phyloP scores from a whole-genome alignment of 352 stramenopile species.

The Globisporangium iwayamae region DNA sequence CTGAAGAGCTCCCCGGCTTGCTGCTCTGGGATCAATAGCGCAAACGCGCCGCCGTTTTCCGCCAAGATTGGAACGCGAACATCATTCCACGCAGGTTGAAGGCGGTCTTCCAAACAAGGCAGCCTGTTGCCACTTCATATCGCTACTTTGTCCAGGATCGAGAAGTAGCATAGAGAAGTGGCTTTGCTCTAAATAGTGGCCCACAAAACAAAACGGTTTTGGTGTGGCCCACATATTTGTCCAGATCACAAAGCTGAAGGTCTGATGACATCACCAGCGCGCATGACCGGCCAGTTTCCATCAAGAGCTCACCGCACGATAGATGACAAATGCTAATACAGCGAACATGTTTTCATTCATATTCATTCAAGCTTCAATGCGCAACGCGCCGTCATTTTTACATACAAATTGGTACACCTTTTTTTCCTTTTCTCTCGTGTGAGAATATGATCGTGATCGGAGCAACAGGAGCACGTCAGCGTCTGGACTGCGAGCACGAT shows the following conservation, averaged over 20 bases:
- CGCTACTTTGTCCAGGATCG: background rate
- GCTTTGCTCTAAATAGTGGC: background rate
- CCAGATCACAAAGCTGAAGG: background rate
- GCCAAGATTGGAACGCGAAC: background rate
- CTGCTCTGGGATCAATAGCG: constrained; percentile 6
- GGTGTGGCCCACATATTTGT: background rate
- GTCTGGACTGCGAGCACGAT: too few species aligned
- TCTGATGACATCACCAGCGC: background rate
- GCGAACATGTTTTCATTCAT: constrained; percentile 4
- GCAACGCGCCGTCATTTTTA: background rate
- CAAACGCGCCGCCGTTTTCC: background rate
- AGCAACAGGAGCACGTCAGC: background rate
- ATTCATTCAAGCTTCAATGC: constrained; percentile 1
- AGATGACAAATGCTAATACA: background rate
- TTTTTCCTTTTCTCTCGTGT: background rate
- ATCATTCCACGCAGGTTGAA: constrained; percentile 8
- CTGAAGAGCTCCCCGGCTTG: background rate
- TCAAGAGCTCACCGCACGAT: background rate
- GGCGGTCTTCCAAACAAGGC: constrained; percentile 4
- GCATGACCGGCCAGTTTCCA: background rate
- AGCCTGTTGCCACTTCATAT: background rate
- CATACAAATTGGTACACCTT: constrained; percentile 9
- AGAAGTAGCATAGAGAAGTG: background rate
- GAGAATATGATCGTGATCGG: background rate
- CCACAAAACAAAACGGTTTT: background rate